These are phyloP conservation scores for Suillus americanus DNA, from an alignment of 768 basidiomycete species.

Conservation along the genomic window DNA sequence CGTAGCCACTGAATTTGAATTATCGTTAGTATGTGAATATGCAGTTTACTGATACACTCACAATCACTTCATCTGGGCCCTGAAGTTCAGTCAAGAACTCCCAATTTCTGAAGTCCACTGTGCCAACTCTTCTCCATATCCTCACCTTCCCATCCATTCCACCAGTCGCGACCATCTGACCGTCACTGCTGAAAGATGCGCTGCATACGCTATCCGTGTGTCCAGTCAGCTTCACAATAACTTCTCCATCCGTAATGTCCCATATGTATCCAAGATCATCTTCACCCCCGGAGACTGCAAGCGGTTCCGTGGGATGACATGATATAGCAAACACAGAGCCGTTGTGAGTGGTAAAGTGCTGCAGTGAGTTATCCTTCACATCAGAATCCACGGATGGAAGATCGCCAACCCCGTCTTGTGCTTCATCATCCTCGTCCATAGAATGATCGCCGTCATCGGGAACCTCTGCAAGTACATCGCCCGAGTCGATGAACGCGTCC, in stretches of 20 bases:
- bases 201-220: slow-evolving; percentile 90
- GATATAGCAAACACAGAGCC: slow-evolving; percentile 84
- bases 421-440: slow-evolving; percentile 73
- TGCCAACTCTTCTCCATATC: slow-evolving; percentile 86
- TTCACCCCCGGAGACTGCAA: slow-evolving; percentile 92
- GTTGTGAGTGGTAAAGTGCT: slow-evolving; percentile 65
- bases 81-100: slow-evolving; percentile 92
- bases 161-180: slow-evolving; percentile 91
- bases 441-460: slow-evolving; percentile 63
- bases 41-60: slow-evolving; percentile 38
- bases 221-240: slow-evolving; percentile 83
- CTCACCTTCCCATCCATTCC: slow-evolving; percentile 98
- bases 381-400: slow-evolving; percentile 39
- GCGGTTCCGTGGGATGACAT: slow-evolving; percentile 74
- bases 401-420: slow-evolving; percentile 46
- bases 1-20: slow-evolving; percentile 72
- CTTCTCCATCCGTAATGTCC: slow-evolving; percentile 79
- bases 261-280: slow-evolving; percentile 95
- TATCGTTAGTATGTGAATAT: slow-evolving; percentile 9
- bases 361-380: slow-evolving; percentile 63
- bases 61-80: slow-evolving; percentile 95
- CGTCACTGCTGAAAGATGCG: slow-evolving; percentile 81
- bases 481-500: slow-evolving; percentile 63
- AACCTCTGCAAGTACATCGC: slow-evolving; percentile 66
- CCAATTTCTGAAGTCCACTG: slow-evolving; percentile 76